Conservation (phyloP, 208 protist genomes). For the Wallacemonas collosoma region DNA sequence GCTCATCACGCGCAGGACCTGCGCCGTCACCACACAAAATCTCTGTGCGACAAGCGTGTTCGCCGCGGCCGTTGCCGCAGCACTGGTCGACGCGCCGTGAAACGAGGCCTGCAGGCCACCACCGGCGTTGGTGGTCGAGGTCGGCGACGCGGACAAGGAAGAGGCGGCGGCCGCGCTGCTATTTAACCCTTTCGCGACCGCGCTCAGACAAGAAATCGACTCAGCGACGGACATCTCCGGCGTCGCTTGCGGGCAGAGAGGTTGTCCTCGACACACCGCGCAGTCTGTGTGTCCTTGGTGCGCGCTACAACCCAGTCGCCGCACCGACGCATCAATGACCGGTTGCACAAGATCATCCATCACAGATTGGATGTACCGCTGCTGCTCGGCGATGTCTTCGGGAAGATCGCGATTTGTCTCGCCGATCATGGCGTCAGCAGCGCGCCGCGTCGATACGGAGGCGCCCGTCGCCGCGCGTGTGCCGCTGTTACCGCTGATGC, state of each 20-base stretch:
- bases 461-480: slow-evolving; percentile 19
- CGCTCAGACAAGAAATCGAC: slow-evolving; percentile 53
- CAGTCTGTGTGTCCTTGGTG: no score
- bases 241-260: background rate
- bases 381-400: background rate
- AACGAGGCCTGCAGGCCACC: background rate
- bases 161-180: background rate
- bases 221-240: slow-evolving; percentile 43
- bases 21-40: slow-evolving; percentile 45
- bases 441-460: background rate
- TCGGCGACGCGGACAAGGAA: background rate
- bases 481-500: background rate
- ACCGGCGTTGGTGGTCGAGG: background rate
- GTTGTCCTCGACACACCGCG: no score
- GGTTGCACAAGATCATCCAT: slow-evolving; percentile 23
- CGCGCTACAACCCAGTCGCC: background rate
- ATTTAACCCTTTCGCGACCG: slow-evolving; percentile 46
- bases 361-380: slow-evolving; percentile 6
- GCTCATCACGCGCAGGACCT: slow-evolving; percentile 40
- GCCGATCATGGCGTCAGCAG: slow-evolving; percentile 25
- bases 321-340: slow-evolving; percentile 24
- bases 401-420: background rate
- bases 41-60: slow-evolving; percentile 23
- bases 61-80: background rate
- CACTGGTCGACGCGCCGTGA: background rate